Conservation (phyloP, 495 filamentous ascomycete species). For the Penicillium cinerascens region DNA sequence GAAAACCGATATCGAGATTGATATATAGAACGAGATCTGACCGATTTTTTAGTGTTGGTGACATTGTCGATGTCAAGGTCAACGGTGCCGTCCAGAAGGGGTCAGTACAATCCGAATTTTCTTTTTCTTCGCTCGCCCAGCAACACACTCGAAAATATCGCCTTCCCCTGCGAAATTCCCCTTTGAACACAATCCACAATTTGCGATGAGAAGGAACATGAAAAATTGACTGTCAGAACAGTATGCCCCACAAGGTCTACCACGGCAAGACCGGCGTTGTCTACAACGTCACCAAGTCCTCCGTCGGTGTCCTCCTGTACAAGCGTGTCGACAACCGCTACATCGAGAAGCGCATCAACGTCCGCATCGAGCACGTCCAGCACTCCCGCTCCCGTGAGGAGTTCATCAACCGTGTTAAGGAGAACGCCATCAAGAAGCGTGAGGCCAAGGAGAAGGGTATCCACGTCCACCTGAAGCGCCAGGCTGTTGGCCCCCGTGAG, state of each 20-base stretch:
- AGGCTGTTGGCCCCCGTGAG: slow-evolving; percentile 74
- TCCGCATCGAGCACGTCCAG: slow-evolving; percentile 95
- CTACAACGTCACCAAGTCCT: slow-evolving; percentile 96
- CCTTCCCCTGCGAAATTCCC: background rate
- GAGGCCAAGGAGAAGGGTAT: slow-evolving; percentile 86
- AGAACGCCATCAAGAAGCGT: slow-evolving; percentile 85
- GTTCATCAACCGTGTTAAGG: slow-evolving; percentile 94
- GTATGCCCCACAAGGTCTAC: slow-evolving; percentile 99
- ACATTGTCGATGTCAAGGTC: slow-evolving; percentile 94
- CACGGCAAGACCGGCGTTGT: slow-evolving; percentile 97
- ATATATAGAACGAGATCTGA: slow-evolving; percentile 26
- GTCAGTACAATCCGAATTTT: slow-evolving; percentile 52
- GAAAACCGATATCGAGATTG: slow-evolving; percentile 17
- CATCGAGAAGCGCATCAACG: slow-evolving; percentile 98
- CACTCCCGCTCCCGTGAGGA: slow-evolving; percentile 91
- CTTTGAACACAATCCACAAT: background rate
- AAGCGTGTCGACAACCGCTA: slow-evolving; percentile 97
- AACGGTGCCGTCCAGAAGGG: slow-evolving; percentile 99
- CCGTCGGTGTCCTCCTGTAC: slow-evolving; percentile 96
- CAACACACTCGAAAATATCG: background rate
- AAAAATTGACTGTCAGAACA: slow-evolving; percentile 41
- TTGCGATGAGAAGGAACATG: slow-evolving; percentile 4
- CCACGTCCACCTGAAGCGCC: slow-evolving; percentile 87
- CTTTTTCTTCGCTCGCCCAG: background rate
- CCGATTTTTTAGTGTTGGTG: slow-evolving; percentile 65